Conservation (phyloP, 768 basidiomycete species). For the Mycena alexandri region DNA sequence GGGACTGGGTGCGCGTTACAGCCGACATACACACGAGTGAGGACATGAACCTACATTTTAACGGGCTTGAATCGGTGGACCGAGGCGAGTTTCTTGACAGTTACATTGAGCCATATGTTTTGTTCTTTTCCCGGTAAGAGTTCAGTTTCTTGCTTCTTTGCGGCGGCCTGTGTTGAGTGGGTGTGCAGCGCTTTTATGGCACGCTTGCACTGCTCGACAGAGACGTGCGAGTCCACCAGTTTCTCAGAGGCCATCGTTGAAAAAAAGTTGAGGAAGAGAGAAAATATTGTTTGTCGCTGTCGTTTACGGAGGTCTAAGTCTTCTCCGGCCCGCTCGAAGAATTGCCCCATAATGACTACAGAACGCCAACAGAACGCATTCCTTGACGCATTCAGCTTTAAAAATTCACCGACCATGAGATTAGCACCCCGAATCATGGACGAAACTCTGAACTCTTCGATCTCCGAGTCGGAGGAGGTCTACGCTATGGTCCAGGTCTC, state of each 20-base stretch:
- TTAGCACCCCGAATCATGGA: too few relatives aligned
- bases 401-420: too few relatives aligned
- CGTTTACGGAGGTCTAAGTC: not conserved
- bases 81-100: slow-evolving; percentile 85
- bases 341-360: too few relatives aligned
- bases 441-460: too few relatives aligned
- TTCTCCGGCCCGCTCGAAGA: too few relatives aligned
- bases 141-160: slow-evolving; percentile 78
- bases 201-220: slow-evolving; percentile 75
- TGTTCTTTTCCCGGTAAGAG: slow-evolving; percentile 85
- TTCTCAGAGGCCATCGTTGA: slow-evolving; percentile 58
- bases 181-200: slow-evolving; percentile 85
- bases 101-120: slow-evolving; percentile 89
- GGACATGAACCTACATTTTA: slow-evolving; percentile 70
- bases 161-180: slow-evolving; percentile 74
- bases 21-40: not conserved
- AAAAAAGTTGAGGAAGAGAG: not conserved
- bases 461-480: too few relatives aligned
- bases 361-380: too few relatives aligned
- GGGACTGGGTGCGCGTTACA: slow-evolving; percentile 58
- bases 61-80: slow-evolving; percentile 83
- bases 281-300: not conserved
- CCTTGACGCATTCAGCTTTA: too few relatives aligned
- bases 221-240: slow-evolving; percentile 80
- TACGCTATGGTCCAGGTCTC: too few relatives aligned